phyloP scores from a whole-genome alignment of 768 basidiomycete genomes.

The Leccinum sublutescens region DNA sequence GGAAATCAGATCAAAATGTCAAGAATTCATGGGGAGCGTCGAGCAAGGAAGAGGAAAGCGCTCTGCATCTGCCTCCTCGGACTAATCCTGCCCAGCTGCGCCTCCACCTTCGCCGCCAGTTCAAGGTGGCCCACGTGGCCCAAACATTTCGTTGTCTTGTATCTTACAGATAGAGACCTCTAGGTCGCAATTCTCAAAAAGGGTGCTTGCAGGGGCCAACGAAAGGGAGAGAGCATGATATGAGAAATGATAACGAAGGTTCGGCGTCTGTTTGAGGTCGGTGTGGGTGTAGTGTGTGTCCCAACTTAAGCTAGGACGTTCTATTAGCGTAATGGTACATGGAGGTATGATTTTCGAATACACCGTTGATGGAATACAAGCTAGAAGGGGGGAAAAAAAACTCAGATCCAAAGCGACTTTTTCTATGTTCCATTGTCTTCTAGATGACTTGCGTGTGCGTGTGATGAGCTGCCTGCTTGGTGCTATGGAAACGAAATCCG shows the following conservation, averaged over 20 bases:
- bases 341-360: not conserved
- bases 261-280: not conserved
- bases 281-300: not conserved
- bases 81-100: not conserved
- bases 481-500: slow-evolving; percentile 13
- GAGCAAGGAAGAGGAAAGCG: too few species aligned
- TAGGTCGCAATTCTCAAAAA: too few species aligned
- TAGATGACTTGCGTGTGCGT: slow-evolving; percentile 23
- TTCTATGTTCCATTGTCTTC: slow-evolving; percentile 19
- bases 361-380: not conserved
- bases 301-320: not conserved
- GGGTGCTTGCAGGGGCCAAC: too few species aligned
- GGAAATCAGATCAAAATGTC: too few species aligned
- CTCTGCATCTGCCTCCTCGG: too few species aligned
- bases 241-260: not conserved
- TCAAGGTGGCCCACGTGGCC: too few species aligned
- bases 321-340: not conserved
- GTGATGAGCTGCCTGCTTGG: slow-evolving; percentile 28
- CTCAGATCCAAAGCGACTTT: not conserved
- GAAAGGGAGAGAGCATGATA: not conserved
- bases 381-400: not conserved
- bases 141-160: too few species aligned
- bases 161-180: too few species aligned
- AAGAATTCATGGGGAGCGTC: too few species aligned
- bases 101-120: too few species aligned